Conservation (phyloP, 768 basidiomycete species). For the Rhodotorula babjevae region DNA sequence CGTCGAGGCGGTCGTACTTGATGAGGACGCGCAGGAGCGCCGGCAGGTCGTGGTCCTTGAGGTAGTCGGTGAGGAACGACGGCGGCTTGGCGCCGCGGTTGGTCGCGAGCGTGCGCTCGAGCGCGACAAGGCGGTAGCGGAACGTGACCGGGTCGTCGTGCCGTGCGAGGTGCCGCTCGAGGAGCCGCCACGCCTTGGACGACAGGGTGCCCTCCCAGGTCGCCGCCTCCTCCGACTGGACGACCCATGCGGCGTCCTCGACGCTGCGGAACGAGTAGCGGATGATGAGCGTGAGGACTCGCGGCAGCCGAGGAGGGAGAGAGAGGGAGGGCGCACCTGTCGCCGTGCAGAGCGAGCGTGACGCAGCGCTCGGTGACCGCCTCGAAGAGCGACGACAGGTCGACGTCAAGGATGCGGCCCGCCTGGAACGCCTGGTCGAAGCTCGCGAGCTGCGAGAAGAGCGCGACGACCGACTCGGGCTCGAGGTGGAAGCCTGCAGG, state of each 20-base stretch:
- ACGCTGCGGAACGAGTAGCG: constrained; percentile 52
- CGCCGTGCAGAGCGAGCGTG: constrained; percentile 54
- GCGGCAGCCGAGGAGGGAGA: neutral
- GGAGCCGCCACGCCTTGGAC: constrained; percentile 80
- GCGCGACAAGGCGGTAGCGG: constrained; percentile 67
- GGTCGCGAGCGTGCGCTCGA: constrained; percentile 69
- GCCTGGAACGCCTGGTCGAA: constrained; percentile 74
- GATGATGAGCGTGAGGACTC: neutral
- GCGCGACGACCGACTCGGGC: constrained; percentile 61
- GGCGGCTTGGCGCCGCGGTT: constrained; percentile 62
- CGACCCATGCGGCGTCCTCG: constrained; percentile 74
- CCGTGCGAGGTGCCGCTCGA: constrained; percentile 70
- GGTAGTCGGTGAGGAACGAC: constrained; percentile 71
- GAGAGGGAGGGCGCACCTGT: constrained; percentile 47
- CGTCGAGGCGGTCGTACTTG: constrained; percentile 70
- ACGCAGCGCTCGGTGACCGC: constrained; percentile 73
- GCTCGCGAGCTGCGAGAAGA: constrained; percentile 69
- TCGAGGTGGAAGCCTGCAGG: constrained; percentile 45
- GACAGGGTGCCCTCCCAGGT: constrained; percentile 77
- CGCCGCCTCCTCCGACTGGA: constrained; percentile 64
- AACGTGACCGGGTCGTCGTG: constrained; percentile 70
- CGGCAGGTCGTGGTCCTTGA: constrained; percentile 64
- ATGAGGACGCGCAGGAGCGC: constrained; percentile 74
- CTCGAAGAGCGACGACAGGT: constrained; percentile 81
- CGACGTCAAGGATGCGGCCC: constrained; percentile 69